Percentiles rank a stretch among this genome's conserved stretches.
phyloP scores from a whole-genome alignment of 176 grass and related monocot species.

The Oryza rufipogon region DNA sequence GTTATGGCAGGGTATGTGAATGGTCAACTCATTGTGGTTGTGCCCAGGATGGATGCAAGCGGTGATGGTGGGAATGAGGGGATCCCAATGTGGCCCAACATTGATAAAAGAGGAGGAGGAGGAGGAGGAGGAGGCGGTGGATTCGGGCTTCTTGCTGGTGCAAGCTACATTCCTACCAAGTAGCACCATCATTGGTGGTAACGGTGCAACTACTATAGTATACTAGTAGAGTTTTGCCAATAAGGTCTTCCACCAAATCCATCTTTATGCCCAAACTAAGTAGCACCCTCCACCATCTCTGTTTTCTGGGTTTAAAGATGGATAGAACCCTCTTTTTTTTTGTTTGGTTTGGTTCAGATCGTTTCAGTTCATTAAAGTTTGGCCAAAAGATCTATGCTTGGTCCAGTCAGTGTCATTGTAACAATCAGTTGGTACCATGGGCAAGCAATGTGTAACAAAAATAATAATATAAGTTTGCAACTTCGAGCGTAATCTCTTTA shows the following conservation, averaged over 20 bases:
- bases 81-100: not conserved
- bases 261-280: not conserved
- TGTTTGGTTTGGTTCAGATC: not conserved
- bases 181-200: not conserved
- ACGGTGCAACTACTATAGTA: not conserved
- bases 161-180: not conserved
- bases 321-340: not conserved
- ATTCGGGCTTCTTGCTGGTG: not conserved
- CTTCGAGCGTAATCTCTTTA: not conserved
- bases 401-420: not conserved
- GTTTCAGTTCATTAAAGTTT: not conserved
- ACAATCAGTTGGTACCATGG: not conserved
- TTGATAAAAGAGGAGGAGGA: not conserved
- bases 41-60: slow-evolving; percentile 26
- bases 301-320: not conserved
- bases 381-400: not conserved
- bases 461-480: not conserved
- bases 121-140: not conserved
- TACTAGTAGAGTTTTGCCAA: not conserved
- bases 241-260: not conserved
- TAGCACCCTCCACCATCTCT: not conserved
- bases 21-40: slow-evolving; percentile 41
- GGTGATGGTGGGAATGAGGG: not conserved
- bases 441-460: not conserved
- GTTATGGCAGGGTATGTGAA: slow-evolving; percentile 22